Evolutionary conservation across 805 yeast genomes (phyloP).

Genomic region (Candida sakaeoensis): DNA sequence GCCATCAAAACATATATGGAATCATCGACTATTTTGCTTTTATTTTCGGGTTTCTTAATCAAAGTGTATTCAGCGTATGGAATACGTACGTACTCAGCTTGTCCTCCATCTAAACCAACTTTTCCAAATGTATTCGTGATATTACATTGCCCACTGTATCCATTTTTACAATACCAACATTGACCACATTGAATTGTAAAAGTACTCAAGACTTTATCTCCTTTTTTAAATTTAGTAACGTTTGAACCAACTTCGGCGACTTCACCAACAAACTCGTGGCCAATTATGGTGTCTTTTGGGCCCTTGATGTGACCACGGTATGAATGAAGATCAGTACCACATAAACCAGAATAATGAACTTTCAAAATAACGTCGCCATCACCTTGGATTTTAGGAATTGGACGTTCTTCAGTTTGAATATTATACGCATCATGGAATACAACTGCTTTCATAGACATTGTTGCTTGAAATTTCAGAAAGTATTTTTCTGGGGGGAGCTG

Average conservation of each 20-base stretch:
- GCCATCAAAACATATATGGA: slow-evolving; percentile 54
- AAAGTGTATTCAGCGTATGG: slow-evolving; percentile 54
- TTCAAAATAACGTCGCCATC: slow-evolving; percentile 51
- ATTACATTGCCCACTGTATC: slow-evolving; percentile 53
- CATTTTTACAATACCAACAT: slow-evolving; percentile 56
- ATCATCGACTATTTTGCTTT: slow-evolving; percentile 40
- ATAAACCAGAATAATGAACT: slow-evolving; percentile 59
- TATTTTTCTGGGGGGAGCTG: slow-evolving; percentile 3
- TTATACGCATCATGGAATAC: slow-evolving; percentile 20
- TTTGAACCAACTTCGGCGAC: slow-evolving; percentile 56
- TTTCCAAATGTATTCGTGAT: slow-evolving; percentile 57
- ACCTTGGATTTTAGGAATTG: slow-evolving; percentile 25
- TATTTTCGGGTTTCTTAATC: slow-evolving; percentile 37
- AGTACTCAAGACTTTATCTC: slow-evolving; percentile 48
- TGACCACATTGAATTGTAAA: slow-evolving; percentile 58
- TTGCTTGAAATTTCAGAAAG: no score
- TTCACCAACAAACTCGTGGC: slow-evolving; percentile 66
- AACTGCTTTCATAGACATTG: slow-evolving; percentile 19
- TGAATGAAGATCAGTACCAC: slow-evolving; percentile 61
- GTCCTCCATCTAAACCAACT: slow-evolving; percentile 54
- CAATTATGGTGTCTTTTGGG: slow-evolving; percentile 50
- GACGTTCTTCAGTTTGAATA: slow-evolving; percentile 15
- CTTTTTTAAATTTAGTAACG: slow-evolving; percentile 49
- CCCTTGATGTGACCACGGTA: slow-evolving; percentile 43
- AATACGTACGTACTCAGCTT: slow-evolving; percentile 58